A percentile compares a stretch with the other conserved stretches of the same genome.
phyloP scores from a whole-genome alignment of 225 moss, liverwort and hornwort species.

The Climacium dendroides region DNA sequence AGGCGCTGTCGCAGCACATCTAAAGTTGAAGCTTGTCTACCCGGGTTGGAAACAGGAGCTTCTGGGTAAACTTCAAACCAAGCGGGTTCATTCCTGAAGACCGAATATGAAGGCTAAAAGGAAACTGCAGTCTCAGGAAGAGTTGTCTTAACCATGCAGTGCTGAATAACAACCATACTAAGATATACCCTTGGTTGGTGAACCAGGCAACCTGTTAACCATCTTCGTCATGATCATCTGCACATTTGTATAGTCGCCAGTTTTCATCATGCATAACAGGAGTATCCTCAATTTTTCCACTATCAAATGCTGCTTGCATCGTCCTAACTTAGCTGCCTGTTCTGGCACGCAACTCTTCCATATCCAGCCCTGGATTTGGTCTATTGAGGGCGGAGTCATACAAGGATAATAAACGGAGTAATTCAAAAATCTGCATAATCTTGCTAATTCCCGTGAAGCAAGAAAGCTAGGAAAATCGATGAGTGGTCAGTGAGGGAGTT shows the following conservation, averaged over 20 bases:
- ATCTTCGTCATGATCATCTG: conserved; percentile 60
- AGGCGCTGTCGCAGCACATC: background rate
- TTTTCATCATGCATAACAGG: conserved; percentile 68
- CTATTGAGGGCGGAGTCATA: background rate
- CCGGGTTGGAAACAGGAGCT: background rate
- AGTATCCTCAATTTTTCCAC: conserved; percentile 69
- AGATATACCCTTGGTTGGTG: conserved; percentile 40
- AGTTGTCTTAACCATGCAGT: background rate
- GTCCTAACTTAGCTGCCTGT: conserved; percentile 34
- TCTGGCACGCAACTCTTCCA: conserved; percentile 56
- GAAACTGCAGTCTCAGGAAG: background rate
- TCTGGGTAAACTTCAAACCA: background rate
- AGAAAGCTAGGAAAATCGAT: background rate
- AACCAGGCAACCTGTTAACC: conserved; percentile 55
- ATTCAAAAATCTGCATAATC: background rate
- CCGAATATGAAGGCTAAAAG: background rate
- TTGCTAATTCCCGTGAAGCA: background rate
- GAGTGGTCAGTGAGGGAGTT: background rate
- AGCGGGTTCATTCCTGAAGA: background rate
- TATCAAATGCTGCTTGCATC: conserved; percentile 58
- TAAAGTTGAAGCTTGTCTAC: background rate
- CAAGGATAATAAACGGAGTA: background rate
- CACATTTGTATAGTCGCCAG: conserved; percentile 25
- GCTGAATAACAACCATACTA: background rate
- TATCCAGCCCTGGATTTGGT: conserved; percentile 57